phyloP scores from a whole-genome alignment of 2,329 filamentous ascomycete genomes.

The Trichoderma aggressivum region DNA sequence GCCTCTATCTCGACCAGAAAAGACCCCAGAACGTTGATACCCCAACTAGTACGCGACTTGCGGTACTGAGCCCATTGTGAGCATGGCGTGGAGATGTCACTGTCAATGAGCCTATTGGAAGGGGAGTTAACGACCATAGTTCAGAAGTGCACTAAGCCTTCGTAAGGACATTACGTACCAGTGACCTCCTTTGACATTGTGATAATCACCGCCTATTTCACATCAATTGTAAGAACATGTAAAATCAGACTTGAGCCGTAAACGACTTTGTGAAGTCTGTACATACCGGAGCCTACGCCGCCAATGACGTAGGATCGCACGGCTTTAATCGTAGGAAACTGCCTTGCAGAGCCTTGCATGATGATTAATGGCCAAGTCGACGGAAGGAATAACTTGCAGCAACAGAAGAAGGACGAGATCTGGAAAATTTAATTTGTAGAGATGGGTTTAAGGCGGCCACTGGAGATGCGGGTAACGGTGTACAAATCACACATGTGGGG shows the following conservation, averaged over 20 bases:
- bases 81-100: conserved; percentile 80
- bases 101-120: conserved; percentile 75
- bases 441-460: background rate
- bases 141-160: background rate
- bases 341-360: conserved; percentile 47
- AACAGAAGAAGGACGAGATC: background rate
- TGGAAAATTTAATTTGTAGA: background rate
- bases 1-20: conserved; percentile 90
- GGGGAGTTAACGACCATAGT: background rate
- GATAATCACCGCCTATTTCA: conserved; percentile 71
- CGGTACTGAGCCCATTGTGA: conserved; percentile 76
- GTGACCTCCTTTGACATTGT: conserved; percentile 68
- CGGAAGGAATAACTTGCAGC: background rate
- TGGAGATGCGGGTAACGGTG: background rate
- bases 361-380: background rate
- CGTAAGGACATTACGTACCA: conserved; percentile 45
- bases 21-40: conserved; percentile 90
- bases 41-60: conserved; percentile 84
- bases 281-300: conserved; percentile 33
- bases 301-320: conserved; percentile 51
- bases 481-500: conserved; percentile 9
- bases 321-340: conserved; percentile 73
- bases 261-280: background rate
- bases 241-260: background rate
- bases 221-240: background rate